These are phyloP conservation scores for Fraxinus angustifolia DNA, from an alignment of 305 asterid species.

Conservation along the genomic window DNA sequence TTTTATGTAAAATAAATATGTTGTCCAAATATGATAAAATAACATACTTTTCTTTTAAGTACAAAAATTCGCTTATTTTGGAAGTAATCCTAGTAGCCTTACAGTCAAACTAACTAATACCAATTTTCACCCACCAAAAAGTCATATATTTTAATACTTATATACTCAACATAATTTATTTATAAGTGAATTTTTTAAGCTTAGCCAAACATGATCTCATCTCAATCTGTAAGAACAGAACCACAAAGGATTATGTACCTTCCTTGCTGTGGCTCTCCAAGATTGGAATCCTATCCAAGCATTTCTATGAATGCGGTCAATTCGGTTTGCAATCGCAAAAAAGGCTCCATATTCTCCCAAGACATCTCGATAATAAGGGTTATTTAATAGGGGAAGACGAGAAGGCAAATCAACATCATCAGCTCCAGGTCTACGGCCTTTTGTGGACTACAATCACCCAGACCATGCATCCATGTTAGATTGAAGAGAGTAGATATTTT, in stretches of 20 bases:
- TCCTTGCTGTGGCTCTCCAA: conserved; percentile 89
- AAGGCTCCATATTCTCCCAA: conserved; percentile 89
- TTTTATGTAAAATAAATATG: background rate
- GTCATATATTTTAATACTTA: background rate
- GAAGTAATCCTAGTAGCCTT: conserved; percentile 12
- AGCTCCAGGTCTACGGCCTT: conserved; percentile 72
- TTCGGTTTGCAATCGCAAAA: conserved; percentile 87
- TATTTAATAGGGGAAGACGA: conserved; percentile 75
- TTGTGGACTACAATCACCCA: conserved; percentile 57
- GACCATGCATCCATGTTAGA: conserved; percentile 27
- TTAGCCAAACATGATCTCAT: background rate
- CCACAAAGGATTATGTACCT: conserved; percentile 42
- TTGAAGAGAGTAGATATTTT: background rate
- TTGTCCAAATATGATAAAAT: background rate
- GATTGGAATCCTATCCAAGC: conserved; percentile 99
- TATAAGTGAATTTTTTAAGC: background rate
- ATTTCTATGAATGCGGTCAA: conserved; percentile 85
- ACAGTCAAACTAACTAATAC: background rate
- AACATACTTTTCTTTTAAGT: background rate
- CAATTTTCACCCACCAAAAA: background rate
- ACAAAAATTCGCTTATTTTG: background rate
- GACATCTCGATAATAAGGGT: conserved; percentile 67
- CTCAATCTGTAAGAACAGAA: conserved; percentile 7
- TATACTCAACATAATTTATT: background rate
- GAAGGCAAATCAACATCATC: conserved; percentile 90